These are phyloP conservation scores for Dothistroma septosporum DNA, from an alignment of 2,329 filamentous ascomycete genomes.

Conservation along the genomic window DNA sequence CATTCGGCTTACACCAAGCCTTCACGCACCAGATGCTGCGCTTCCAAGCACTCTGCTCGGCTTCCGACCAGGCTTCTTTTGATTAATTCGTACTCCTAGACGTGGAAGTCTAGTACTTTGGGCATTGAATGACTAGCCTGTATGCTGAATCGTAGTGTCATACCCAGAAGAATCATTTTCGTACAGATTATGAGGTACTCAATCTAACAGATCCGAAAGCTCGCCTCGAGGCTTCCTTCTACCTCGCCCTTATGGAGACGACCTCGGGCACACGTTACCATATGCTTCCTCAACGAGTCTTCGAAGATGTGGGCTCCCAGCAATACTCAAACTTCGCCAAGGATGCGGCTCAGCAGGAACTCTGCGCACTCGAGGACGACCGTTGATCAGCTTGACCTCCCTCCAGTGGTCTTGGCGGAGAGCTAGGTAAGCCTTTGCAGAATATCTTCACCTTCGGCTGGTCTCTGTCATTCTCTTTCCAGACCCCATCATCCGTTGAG, in stretches of 20 bases:
- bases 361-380: neutral
- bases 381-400: neutral
- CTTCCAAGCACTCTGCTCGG: slow-evolving; percentile 46
- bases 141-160: too few species aligned
- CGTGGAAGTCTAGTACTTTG: too few species aligned
- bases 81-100: slow-evolving; percentile 21
- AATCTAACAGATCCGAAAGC: too few species aligned
- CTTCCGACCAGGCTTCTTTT: slow-evolving; percentile 45
- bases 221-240: too few species aligned
- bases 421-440: neutral
- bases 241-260: too few species aligned
- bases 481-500: neutral
- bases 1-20: slow-evolving; percentile 42
- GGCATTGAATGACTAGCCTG: too few species aligned
- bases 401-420: neutral
- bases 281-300: neutral
- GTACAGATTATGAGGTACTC: too few species aligned
- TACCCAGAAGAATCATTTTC: too few species aligned
- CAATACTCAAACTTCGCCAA: neutral
- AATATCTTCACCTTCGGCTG: neutral
- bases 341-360: neutral
- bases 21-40: slow-evolving; percentile 41
- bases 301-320: neutral
- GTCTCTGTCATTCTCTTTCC: neutral
- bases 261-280: neutral